A percentile compares a stretch with the other conserved stretches of the same genome.
These are phyloP conservation scores for Mortierella sp. DNA, from an alignment of 371 early-diverging fungal genomes.

Conservation along the genomic window DNA sequence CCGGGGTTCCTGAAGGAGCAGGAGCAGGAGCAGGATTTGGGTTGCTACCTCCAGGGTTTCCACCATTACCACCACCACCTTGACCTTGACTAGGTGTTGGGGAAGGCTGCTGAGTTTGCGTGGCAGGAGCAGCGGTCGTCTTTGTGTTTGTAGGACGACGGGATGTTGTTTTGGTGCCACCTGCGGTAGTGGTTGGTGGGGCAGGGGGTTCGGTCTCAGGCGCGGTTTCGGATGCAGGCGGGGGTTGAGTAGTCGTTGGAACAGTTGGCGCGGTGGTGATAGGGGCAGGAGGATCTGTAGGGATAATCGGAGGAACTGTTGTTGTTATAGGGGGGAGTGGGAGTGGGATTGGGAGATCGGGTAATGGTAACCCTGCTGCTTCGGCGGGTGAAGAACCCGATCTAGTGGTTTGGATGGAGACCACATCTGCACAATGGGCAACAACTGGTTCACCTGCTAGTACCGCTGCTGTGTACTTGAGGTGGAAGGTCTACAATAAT, in stretches of 20 bases:
- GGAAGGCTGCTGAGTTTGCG: background rate
- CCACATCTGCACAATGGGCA: constrained; percentile 6
- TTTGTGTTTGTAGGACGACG: too few species aligned
- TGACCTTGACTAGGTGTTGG: background rate
- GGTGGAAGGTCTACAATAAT: constrained; percentile 12
- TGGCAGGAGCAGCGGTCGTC: background rate
- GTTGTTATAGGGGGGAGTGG: too few species aligned
- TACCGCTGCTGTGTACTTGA: constrained; percentile 8
- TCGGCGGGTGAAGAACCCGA: too few species aligned
- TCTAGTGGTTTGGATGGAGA: constrained; percentile 5
- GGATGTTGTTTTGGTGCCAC: too few species aligned
- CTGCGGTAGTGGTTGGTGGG: too few species aligned
- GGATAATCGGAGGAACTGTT: background rate
- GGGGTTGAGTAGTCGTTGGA: too few species aligned
- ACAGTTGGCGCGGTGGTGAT: background rate
- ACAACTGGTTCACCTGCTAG: background rate
- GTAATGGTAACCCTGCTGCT: too few species aligned
- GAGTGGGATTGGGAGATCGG: too few species aligned
- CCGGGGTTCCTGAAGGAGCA: background rate
- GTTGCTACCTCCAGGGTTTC: background rate
- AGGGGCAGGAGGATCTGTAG: background rate
- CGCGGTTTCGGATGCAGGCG: too few species aligned
- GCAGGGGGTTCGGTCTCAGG: too few species aligned
- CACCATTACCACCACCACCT: background rate
- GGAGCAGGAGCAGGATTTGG: background rate